Conservation (phyloP, 257 asterid genomes). For the Nicotiana paniculata region DNA sequence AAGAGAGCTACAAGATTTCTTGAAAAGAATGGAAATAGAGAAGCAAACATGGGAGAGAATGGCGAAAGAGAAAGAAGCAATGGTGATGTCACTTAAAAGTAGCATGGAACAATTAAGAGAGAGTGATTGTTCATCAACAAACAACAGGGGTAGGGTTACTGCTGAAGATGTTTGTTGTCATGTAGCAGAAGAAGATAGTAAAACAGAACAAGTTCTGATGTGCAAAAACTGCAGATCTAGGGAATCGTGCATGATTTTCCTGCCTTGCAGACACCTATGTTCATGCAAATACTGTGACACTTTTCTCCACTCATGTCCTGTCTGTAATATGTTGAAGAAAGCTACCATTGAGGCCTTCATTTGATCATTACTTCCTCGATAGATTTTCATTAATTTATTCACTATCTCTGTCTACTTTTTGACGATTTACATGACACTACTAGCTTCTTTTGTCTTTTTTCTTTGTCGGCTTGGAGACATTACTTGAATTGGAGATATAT, state of each 20-base stretch:
- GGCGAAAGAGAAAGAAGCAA: conserved; percentile 48
- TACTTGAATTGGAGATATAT: not conserved
- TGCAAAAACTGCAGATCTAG: conserved; percentile 53
- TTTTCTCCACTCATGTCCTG: conserved; percentile 56
- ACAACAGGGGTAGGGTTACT: conserved; percentile 14
- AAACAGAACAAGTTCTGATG: conserved; percentile 4
- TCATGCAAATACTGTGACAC: conserved; percentile 55
- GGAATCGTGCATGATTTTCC: conserved; percentile 46
- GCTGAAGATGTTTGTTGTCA: conserved; percentile 56
- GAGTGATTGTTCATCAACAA: not conserved
- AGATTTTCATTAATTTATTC: not conserved
- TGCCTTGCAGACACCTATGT: conserved; percentile 82
- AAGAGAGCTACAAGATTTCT: conserved; percentile 38
- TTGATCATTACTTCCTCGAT: not conserved
- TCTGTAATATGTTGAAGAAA: conserved; percentile 52
- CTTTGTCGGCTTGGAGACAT: not conserved
- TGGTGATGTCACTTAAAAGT: conserved; percentile 37
- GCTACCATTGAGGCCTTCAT: conserved; percentile 48
- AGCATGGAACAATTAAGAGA: conserved; percentile 49
- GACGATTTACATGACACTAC: not conserved
- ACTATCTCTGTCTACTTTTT: not conserved
- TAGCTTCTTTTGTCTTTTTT: not conserved
- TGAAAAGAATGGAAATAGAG: conserved; percentile 43
- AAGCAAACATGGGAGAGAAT: conserved; percentile 48
- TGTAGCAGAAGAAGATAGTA: not conserved